Conservation (phyloP, 805 yeast genomes). For the Pichia paraexigua region DNA sequence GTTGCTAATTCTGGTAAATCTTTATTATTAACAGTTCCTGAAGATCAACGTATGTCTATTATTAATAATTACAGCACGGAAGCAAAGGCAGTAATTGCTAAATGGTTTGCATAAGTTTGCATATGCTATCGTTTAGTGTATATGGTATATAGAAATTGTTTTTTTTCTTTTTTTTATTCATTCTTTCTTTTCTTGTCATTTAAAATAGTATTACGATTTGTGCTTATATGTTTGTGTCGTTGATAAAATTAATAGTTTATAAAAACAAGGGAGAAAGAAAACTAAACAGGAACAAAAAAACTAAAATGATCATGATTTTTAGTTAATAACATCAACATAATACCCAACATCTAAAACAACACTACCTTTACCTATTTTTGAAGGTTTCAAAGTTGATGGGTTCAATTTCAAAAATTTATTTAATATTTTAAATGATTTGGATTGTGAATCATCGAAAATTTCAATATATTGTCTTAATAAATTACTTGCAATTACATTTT, state of each 20-base stretch:
- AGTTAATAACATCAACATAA: not conserved
- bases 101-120: conserved; percentile 21
- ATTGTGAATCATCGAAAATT: conserved; percentile 27
- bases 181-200: not conserved
- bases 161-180: not conserved
- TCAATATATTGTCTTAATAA: conserved; percentile 28
- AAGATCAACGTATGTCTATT: conserved; percentile 56
- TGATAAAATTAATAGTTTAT: too few relatives aligned
- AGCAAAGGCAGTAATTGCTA: conserved; percentile 43
- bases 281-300: not conserved
- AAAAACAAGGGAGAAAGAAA: not conserved
- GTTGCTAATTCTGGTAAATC: conserved; percentile 56
- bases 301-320: too few relatives aligned
- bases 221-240: too few relatives aligned
- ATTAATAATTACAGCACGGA: conserved; percentile 57
- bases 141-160: not conserved
- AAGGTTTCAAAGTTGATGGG: conserved; percentile 30
- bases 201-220: too few relatives aligned
- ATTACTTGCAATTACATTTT: conserved; percentile 22
- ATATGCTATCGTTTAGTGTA: not conserved
- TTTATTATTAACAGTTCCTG: conserved; percentile 58
- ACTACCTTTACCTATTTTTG: conserved; percentile 25
- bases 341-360: conserved; percentile 17
- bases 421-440: conserved; percentile 22
- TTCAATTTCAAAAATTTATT: conserved; percentile 21